Evolutionary conservation across 208 protist genomes (phyloP).

Genomic region (Acanthamoeba lenticulata): DNA sequence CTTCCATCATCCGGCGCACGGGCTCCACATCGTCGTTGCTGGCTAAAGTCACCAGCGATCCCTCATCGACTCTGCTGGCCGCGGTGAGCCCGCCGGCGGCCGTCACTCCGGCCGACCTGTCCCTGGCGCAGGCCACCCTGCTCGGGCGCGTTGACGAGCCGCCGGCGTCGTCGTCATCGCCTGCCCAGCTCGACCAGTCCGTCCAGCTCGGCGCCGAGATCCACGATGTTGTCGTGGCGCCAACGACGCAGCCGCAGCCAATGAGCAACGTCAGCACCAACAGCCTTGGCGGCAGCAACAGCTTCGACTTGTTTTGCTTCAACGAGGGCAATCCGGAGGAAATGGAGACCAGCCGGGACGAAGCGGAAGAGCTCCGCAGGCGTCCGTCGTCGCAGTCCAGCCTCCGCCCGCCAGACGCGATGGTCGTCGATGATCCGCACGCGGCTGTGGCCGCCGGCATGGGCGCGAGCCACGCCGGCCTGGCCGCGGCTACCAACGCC

Average conservation of each 20-base stretch:
- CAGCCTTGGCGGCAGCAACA: background rate
- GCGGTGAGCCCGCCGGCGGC: background rate
- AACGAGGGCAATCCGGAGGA: conserved; percentile 56
- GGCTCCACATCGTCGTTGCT: no score
- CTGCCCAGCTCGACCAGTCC: background rate
- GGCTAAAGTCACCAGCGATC: background rate
- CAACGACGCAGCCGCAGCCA: background rate
- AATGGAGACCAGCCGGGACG: conserved; percentile 25
- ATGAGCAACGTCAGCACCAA: no score
- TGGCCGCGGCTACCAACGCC: background rate
- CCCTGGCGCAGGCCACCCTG: background rate
- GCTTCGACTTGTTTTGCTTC: conserved; percentile 57
- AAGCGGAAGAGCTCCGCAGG: background rate
- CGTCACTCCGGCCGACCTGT: background rate
- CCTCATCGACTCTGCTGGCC: background rate
- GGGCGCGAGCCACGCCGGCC: no score
- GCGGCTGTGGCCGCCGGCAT: no score
- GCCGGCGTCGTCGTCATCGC: background rate
- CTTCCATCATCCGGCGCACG: no score
- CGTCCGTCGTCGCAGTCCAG: no score
- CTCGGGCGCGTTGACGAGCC: background rate
- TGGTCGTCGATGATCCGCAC: background rate
- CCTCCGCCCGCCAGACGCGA: background rate
- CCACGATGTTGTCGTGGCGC: background rate
- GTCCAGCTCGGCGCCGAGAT: background rate